A percentile compares a stretch with the other conserved stretches of the same genome.
Evolutionary conservation across 148 eudicot genomes (phyloP).

Genomic region (Rhododendron mucronatum): DNA sequence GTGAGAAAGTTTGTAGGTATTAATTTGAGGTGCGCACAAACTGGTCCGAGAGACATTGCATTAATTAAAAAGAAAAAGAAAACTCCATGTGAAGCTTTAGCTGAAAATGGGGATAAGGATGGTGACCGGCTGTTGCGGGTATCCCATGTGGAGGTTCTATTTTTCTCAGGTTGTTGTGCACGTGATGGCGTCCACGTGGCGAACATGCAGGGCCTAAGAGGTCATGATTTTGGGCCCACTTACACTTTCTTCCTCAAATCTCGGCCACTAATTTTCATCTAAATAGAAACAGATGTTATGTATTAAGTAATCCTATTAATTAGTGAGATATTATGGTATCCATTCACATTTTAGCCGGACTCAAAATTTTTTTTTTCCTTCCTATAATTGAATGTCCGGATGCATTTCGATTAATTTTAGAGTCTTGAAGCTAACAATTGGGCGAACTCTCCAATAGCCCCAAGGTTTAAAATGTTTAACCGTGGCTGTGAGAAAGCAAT

Average conservation of each 20-base stretch:
- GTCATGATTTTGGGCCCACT: neutral
- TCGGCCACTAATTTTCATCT: neutral
- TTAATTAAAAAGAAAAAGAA: too few species aligned
- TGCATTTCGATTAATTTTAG: too few species aligned
- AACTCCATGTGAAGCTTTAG: neutral
- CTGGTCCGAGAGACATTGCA: too few species aligned
- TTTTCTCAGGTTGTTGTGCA: neutral
- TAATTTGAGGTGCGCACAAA: accelerated
- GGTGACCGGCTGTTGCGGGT: constrained; percentile 8
- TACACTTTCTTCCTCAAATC: neutral
- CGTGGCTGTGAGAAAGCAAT: too few species aligned
- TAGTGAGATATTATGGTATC: neutral
- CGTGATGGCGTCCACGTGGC: neutral
- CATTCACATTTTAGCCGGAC: neutral
- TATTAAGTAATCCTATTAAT: too few species aligned
- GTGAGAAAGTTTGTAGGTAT: too few species aligned
- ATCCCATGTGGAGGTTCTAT: neutral
- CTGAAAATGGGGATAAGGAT: neutral
- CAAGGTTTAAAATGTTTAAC: too few species aligned
- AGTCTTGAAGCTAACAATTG: too few species aligned
- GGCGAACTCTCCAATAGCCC: too few species aligned
- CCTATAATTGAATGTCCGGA: too few species aligned
- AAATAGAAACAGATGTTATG: too few species aligned
- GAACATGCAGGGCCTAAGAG: neutral
- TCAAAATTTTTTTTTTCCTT: neutral